Conservation (phyloP, 192 early-diverging fungal genomes). For the Pilobolus umbonatus region DNA sequence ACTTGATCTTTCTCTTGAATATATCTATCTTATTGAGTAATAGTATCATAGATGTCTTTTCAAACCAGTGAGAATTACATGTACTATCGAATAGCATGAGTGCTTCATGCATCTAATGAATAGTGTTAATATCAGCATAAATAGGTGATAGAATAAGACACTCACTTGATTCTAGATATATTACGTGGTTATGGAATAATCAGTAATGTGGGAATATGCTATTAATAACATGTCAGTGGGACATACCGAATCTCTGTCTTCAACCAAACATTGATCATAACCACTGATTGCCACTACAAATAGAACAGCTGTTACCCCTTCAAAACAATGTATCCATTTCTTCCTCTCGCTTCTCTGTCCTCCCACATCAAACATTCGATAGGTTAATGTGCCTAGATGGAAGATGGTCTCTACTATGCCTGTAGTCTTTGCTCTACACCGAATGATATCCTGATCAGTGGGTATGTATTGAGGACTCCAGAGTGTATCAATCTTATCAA, state of each 20-base stretch:
- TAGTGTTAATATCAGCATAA: background rate
- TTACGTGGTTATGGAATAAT: constrained; percentile 26
- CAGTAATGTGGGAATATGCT: background rate
- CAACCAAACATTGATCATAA: constrained; percentile 55
- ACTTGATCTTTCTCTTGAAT: constrained; percentile 46
- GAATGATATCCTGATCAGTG: constrained; percentile 54
- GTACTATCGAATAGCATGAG: constrained; percentile 56
- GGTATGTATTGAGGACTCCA: constrained; percentile 44
- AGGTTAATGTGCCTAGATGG: constrained; percentile 47
- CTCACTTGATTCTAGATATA: background rate
- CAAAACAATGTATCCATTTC: constrained; percentile 76
- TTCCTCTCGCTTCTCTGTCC: constrained; percentile 97
- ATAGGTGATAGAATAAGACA: background rate
- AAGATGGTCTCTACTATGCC: constrained; percentile 59
- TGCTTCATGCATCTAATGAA: constrained; percentile 50
- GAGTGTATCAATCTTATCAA: constrained; percentile 45
- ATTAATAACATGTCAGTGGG: background rate
- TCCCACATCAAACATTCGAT: constrained; percentile 95
- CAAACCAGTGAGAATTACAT: constrained; percentile 59
- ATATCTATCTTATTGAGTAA: constrained; percentile 63
- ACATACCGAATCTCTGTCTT: constrained; percentile 45
- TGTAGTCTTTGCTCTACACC: constrained; percentile 59
- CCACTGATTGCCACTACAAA: constrained; percentile 58
- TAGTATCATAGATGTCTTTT: constrained; percentile 54
- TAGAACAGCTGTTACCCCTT: constrained; percentile 51